A percentile compares a stretch with the other conserved stretches of the same genome.
Conservation (phyloP, 2,329 filamentous ascomycete genomes). For the Penicillium sp. region DNA sequence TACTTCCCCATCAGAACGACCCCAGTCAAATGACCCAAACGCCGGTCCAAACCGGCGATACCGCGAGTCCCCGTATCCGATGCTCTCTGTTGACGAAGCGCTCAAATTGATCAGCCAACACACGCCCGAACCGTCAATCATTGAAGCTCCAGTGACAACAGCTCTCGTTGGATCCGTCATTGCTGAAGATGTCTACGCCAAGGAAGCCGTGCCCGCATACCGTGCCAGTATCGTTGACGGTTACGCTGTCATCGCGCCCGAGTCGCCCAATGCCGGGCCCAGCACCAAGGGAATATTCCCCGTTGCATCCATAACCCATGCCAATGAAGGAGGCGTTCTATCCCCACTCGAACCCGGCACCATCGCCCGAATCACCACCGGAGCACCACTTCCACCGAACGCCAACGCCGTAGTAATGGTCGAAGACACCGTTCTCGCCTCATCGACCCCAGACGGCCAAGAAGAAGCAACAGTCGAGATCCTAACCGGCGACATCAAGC, state of each 20-base stretch:
- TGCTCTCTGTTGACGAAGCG: slow-evolving; percentile 78
- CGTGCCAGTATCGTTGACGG: slow-evolving; percentile 96
- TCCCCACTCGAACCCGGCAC: slow-evolving; percentile 59
- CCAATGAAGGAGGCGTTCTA: slow-evolving; percentile 60
- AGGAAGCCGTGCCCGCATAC: slow-evolving; percentile 82
- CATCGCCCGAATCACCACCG: slow-evolving; percentile 86
- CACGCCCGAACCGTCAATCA: slow-evolving; percentile 55
- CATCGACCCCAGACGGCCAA: slow-evolving; percentile 64
- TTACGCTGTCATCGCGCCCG: slow-evolving; percentile 65
- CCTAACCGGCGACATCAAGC: slow-evolving; percentile 62
- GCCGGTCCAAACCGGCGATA: slow-evolving; percentile 60
- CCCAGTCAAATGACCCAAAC: slow-evolving; percentile 52
- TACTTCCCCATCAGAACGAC: slow-evolving; percentile 53
- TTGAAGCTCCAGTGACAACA: slow-evolving; percentile 54
- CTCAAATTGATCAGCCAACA: slow-evolving; percentile 62
- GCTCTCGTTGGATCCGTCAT: slow-evolving; percentile 67
- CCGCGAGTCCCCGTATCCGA: slow-evolving; percentile 80
- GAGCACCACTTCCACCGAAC: slow-evolving; percentile 77
- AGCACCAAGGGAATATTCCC: slow-evolving; percentile 72
- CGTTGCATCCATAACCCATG: slow-evolving; percentile 78
- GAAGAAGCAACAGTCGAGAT: slow-evolving; percentile 89
- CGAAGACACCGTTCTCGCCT: slow-evolving; percentile 74
- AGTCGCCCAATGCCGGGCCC: slow-evolving; percentile 43
- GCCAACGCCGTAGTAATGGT: slow-evolving; percentile 94
- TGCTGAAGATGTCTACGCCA: slow-evolving; percentile 69